phyloP scores from a whole-genome alignment of 345 rosid genomes.

The Citrus maxima region DNA sequence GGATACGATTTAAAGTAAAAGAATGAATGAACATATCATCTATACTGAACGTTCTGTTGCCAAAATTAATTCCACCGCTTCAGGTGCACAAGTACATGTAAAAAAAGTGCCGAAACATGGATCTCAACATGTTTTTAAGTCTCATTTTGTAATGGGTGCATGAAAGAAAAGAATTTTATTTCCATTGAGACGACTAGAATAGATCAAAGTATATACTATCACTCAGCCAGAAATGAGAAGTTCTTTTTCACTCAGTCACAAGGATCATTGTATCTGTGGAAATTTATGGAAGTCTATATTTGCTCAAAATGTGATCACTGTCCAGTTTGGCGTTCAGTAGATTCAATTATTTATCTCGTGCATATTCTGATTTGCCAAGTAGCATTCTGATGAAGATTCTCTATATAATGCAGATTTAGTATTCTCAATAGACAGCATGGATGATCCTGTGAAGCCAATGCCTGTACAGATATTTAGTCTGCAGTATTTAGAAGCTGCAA shows the following conservation, averaged over 20 bases:
- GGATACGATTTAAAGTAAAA: not conserved
- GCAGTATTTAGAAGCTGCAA: conserved; percentile 42
- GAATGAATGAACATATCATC: not conserved
- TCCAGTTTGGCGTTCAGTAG: not conserved
- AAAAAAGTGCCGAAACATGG: not conserved
- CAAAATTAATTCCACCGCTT: not conserved
- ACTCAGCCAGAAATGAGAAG: not conserved
- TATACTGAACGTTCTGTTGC: not conserved
- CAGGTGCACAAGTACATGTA: not conserved
- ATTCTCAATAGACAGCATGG: conserved; percentile 41
- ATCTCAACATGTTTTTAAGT: not conserved
- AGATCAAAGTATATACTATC: not conserved
- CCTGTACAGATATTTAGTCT: conserved; percentile 40
- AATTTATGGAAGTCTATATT: not conserved
- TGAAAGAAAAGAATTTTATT: not conserved
- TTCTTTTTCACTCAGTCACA: not conserved
- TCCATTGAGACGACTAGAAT: not conserved
- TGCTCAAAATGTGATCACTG: not conserved
- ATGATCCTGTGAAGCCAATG: conserved; percentile 41
- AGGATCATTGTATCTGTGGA: not conserved
- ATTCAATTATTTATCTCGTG: not conserved
- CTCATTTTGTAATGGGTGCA: not conserved
- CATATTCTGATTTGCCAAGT: not conserved
- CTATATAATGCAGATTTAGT: conserved; percentile 41
- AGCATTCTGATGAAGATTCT: conserved; percentile 11